phyloP scores from a whole-genome alignment of 179 eudicot species.

The Nepenthes alata region DNA sequence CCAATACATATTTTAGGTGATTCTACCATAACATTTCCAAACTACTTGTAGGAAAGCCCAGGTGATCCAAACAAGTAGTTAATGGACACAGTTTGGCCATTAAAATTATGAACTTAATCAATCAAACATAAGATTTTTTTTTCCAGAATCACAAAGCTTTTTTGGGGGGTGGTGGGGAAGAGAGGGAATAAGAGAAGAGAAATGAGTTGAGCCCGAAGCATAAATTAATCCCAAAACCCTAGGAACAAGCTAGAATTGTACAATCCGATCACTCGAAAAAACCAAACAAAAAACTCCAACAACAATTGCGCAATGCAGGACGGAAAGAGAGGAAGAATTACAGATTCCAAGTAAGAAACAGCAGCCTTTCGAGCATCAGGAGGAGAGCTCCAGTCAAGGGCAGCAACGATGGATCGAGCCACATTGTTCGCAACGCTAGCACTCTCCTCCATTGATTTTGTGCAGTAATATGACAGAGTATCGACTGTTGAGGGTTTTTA shows the following conservation, averaged over 20 bases:
- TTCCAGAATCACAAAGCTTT: too few relatives aligned
- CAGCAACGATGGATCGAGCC: slow-evolving; percentile 70
- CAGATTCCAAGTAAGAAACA: slow-evolving; percentile 66
- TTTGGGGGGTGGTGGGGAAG: too few relatives aligned
- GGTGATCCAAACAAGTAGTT: too few relatives aligned
- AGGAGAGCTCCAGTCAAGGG: slow-evolving; percentile 73
- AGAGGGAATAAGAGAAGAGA: too few relatives aligned
- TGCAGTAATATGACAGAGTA: not conserved
- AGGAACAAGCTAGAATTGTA: not conserved
- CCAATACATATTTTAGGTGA: too few relatives aligned
- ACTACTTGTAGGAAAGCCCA: too few relatives aligned
- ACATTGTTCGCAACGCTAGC: slow-evolving; percentile 43
- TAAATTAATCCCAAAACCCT: too few relatives aligned
- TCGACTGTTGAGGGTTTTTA: not conserved
- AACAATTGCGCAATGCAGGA: not conserved
- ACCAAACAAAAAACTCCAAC: not conserved
- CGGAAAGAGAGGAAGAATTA: slow-evolving; percentile 14
- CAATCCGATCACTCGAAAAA: not conserved
- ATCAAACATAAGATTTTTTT: too few relatives aligned
- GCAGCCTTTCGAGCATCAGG: slow-evolving; percentile 70
- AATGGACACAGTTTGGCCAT: too few relatives aligned
- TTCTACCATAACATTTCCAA: too few relatives aligned
- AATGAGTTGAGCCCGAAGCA: too few relatives aligned
- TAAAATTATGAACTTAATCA: too few relatives aligned
- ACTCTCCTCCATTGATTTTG: slow-evolving; percentile 37